Base-by-base conservation (phyloP, 805 yeast genomes). In the Kazachstania taianensis region DNA sequence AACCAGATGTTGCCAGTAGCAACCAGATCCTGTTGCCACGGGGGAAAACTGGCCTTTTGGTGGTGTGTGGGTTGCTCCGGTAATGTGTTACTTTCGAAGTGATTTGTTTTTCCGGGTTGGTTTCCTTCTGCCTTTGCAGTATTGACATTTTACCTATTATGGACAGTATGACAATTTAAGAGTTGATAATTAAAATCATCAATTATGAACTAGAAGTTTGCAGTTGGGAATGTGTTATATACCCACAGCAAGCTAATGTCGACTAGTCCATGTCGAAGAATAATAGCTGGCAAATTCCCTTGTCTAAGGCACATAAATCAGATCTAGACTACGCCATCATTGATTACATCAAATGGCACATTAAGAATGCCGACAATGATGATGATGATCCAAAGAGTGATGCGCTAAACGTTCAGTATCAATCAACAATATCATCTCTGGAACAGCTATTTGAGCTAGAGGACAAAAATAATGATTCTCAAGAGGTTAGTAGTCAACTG, bases 261-360 rank as follows among this genome's bases (percentile, higher is more conserved):
- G n/a, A n/a, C n/a, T n/a, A n/a, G n/a, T n/a, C n/a, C n/a, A 26
- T 33, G 32, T 18, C 18, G 12, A 12, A 28, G 7, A n/a, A n/a
- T n/a, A n/a, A n/a, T n/a, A 19, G 25, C 9, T 40, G 44, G 45
- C 37, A 36, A 26, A 20, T 48, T 12, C 49, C 49, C 5, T 29
- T 46, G 22, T 30, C 44, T 3, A 25, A 27, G 15, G 29, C 33
- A 14, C 53, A 48, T 17, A 41, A 45, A 20, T 25, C 28, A 7
- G 43, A 39, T 15, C 28, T 50, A 28, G 49, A 50, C 36, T 27
- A 19, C 17, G 32, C 46, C 9, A 29, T 48, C 7, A 5, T 45
- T 3, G 44, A 42, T 12, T 50, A 50, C 30, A 24, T 50, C 12
- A 26, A 27, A 10, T 43, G 47, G 49, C 28, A 36, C 39, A 10